Percentiles rank a stretch among this genome's conserved stretches.
phyloP scores from a whole-genome alignment of 169 alveolate species.

The Fabrea salina region DNA sequence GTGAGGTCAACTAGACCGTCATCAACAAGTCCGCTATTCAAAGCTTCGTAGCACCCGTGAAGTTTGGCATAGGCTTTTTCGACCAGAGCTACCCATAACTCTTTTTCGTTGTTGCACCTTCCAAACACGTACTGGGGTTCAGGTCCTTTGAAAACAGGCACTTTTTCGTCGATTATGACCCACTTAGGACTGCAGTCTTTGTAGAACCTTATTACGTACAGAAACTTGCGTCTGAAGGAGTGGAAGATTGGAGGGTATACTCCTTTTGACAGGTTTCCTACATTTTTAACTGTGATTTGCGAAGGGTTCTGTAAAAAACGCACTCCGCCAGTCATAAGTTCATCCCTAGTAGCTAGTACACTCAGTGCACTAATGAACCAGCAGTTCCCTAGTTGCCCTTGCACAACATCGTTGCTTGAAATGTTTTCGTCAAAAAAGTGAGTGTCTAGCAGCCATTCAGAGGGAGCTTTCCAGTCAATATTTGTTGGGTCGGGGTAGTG shows the following conservation, averaged over 20 bases:
- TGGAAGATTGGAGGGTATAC: conserved; percentile 86
- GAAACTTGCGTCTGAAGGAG: conserved; percentile 62
- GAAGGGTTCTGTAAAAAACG: conserved; percentile 36
- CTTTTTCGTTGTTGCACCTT: conserved; percentile 60
- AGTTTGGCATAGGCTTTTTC: conserved; percentile 88
- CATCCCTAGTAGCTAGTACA: conserved; percentile 74
- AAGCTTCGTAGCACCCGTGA: conserved; percentile 71
- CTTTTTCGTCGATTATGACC: conserved; percentile 78
- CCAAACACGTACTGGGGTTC: conserved; percentile 61
- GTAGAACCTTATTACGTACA: conserved; percentile 76
- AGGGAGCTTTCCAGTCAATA: background rate
- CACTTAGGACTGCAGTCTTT: conserved; percentile 80
- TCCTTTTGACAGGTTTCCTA: conserved; percentile 72
- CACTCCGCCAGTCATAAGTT: conserved; percentile 73
- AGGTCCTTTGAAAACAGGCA: conserved; percentile 51
- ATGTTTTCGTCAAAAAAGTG: conserved; percentile 15
- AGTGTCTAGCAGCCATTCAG: conserved; percentile 23
- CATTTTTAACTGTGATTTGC: conserved; percentile 48
- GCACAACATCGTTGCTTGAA: conserved; percentile 8
- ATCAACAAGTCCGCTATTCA: conserved; percentile 80
- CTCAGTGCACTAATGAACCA: conserved; percentile 34
- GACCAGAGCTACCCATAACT: conserved; percentile 81
- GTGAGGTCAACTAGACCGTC: conserved; percentile 79
- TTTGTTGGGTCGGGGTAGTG: conserved; percentile 37
- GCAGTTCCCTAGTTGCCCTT: conserved; percentile 33